Evolutionary conservation across 164 flowering plant genomes (phyloP), one percentile per base, ranked within the genome.

Genomic region (Vitis labrusca): DNA sequence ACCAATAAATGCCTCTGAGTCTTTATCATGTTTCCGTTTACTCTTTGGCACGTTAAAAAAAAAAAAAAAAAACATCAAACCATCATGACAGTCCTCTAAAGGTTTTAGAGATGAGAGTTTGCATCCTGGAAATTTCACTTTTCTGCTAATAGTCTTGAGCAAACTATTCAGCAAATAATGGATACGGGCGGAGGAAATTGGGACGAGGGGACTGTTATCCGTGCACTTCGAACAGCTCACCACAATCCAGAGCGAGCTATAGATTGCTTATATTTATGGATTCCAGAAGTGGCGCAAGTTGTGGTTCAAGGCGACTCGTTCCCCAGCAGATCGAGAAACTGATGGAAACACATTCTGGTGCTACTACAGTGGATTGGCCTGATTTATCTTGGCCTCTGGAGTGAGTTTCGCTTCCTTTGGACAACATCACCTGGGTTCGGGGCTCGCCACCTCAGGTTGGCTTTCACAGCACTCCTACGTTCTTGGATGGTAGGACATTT

Each of bases 221-320:
- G 91, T 83, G 99, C 97, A 48, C 91, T 95, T 74, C 85, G 93
- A 69, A 98, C 99, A 14, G 98, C 99, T 61, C 90, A 88, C 78
- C 92, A 93, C 82, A 95, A 92, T 63, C 99, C 99, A 37, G 98
- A 92, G 78, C 88, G 98, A 64, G 99, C 99, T 71, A 92, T 95
- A 52, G 98, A 95, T 68, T 95, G 93, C 74, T 79, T 95, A 61
- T 95, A 91, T 84, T 90, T 96, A 64, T 97, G 98, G 64, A 95
- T 95, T 74, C 99, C 99, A n/a, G 85, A 86, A 78, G 32, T 89
- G 53, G 81, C 92, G 15, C 92, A 92, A 80, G 80, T 88, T 79
- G 86, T 90, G 63, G 91, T 85, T 30, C 89, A 95, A 7, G 27
- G 86, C 80, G 55, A 78, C 83, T 66, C 79, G 50, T 47, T 77